Evolutionary conservation across 148 eudicot genomes (phyloP).

Genomic region (Silene latifolia): DNA sequence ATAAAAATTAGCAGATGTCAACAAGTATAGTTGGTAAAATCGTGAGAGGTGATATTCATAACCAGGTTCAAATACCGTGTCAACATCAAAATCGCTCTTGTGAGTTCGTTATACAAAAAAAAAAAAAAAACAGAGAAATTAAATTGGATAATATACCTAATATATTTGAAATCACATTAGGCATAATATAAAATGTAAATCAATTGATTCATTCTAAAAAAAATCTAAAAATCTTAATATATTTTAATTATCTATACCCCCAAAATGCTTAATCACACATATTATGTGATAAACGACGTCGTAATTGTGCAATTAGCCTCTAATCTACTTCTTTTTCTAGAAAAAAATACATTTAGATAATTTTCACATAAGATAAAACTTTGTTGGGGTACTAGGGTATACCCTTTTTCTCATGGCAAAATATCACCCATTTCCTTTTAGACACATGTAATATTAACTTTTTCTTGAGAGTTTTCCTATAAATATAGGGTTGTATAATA

Average conservation of each 20-base stretch:
- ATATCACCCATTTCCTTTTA: not conserved
- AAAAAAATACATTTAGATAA: not conserved
- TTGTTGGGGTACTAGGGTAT: conserved; percentile 5
- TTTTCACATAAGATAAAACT: not conserved
- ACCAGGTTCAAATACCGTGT: too few relatives aligned
- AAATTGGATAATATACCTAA: not conserved
- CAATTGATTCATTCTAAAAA: not conserved
- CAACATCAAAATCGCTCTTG: too few relatives aligned
- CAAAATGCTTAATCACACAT: not conserved
- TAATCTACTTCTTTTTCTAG: not conserved
- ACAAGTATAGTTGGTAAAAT: too few relatives aligned
- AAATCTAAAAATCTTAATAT: too few relatives aligned
- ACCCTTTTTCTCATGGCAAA: conserved; percentile 7
- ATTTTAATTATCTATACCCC: not conserved
- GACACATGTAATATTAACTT: conserved; percentile 13
- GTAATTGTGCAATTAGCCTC: not conserved
- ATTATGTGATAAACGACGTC: too few relatives aligned
- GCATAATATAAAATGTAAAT: not conserved
- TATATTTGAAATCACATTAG: not conserved
- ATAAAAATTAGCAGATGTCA: too few relatives aligned
- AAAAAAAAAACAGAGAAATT: too few relatives aligned
- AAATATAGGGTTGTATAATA: conserved; percentile 7
- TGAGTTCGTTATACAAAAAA: too few relatives aligned
- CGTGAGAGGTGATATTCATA: too few relatives aligned
- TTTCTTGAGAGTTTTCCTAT: conserved; percentile 6